Evolutionary conservation across 2,329 filamentous ascomycete species (phyloP).

Genomic region (Leptographium radiaticola): DNA sequence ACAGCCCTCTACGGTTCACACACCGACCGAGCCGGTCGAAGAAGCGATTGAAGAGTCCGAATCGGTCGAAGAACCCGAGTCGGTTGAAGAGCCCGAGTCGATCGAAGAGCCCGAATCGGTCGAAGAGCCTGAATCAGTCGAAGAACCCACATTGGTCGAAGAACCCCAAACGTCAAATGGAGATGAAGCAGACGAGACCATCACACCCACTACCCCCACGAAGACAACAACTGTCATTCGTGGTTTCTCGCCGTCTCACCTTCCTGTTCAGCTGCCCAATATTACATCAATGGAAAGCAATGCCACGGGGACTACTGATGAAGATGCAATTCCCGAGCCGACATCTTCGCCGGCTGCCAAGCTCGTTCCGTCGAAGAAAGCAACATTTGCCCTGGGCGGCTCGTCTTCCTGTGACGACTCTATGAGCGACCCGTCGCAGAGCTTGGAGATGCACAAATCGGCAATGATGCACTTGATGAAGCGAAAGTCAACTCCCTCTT

Average conservation of each 20-base stretch:
- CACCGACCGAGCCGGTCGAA: too few species aligned
- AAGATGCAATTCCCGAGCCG: slow-evolving; percentile 43
- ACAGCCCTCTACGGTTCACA: background rate
- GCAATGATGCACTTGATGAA: slow-evolving; percentile 20
- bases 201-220: background rate
- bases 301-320: slow-evolving; percentile 12
- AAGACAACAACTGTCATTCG: slow-evolving; percentile 54
- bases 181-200: background rate
- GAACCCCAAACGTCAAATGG: background rate
- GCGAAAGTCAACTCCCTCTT: slow-evolving; percentile 3
- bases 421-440: slow-evolving; percentile 44
- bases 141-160: background rate
- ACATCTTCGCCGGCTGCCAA: slow-evolving; percentile 45
- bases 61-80: background rate
- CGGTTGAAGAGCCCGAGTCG: background rate
- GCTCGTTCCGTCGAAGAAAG: slow-evolving; percentile 54
- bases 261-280: slow-evolving; percentile 35
- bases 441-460: slow-evolving; percentile 29
- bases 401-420: slow-evolving; percentile 75
- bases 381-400: slow-evolving; percentile 60
- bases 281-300: background rate
- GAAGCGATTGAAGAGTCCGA: background rate
- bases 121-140: background rate
- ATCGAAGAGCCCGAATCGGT: background rate
- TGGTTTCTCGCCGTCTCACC: slow-evolving; percentile 69